Percentiles rank a stretch among this genome's conserved stretches.
phyloP scores from a whole-genome alignment of 441 rosid species.

The Populus hybrid region DNA sequence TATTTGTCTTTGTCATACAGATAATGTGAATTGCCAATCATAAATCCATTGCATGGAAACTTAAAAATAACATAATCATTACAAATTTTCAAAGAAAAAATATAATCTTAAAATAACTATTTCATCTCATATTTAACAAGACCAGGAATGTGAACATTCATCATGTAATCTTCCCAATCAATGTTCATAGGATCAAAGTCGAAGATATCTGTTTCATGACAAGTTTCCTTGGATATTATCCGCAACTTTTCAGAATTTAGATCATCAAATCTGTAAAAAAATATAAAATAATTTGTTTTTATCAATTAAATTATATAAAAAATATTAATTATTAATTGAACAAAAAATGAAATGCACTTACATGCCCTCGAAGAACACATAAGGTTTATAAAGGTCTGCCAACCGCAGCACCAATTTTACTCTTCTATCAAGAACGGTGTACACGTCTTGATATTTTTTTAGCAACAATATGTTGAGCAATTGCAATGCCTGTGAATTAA shows the following conservation, averaged over 20 bases:
- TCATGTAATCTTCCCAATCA: conserved; percentile 33
- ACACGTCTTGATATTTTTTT: conserved; percentile 32
- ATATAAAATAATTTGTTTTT: background rate
- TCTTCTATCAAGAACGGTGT: conserved; percentile 34
- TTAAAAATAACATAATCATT: background rate
- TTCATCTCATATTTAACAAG: conserved; percentile 23
- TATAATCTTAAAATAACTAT: background rate
- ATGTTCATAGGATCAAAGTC: conserved; percentile 27
- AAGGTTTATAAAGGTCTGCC: conserved; percentile 44
- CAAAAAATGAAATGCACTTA: background rate
- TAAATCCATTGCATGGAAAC: background rate
- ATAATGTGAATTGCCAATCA: background rate
- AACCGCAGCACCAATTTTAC: conserved; percentile 39
- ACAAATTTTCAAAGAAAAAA: no score
- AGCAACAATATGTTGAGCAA: conserved; percentile 15
- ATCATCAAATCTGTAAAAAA: conserved; percentile 29
- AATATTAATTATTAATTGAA: background rate
- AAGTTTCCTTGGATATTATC: conserved; percentile 14
- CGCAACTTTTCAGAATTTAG: conserved; percentile 32
- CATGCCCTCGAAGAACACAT: conserved; percentile 40
- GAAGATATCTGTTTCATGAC: conserved; percentile 18
- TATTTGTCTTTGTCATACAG: background rate
- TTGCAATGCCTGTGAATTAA: conserved; percentile 1
- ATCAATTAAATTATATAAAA: background rate
- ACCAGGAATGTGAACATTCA: conserved; percentile 31